phyloP scores from a whole-genome alignment of 2,329 filamentous ascomycete species.

The Arachnomyces sp. region DNA sequence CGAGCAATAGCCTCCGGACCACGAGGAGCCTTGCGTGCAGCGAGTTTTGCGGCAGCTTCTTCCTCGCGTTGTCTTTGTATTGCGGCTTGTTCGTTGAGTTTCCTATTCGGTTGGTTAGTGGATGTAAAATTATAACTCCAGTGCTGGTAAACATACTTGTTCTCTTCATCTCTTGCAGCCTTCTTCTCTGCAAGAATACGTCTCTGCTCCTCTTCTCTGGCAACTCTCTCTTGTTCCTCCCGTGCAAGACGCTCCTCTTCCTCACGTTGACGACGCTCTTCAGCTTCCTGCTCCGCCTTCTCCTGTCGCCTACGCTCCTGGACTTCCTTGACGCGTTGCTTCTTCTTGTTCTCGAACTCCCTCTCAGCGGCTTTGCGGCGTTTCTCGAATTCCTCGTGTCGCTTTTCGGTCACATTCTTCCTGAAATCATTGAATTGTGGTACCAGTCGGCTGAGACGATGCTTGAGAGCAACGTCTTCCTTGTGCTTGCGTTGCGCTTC shows the following conservation, averaged over 20 bases:
- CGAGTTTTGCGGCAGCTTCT: constrained; percentile 71
- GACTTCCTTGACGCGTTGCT: constrained; percentile 77
- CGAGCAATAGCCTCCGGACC: constrained; percentile 28
- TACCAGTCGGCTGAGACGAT: constrained; percentile 78
- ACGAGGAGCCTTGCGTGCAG: constrained; percentile 53
- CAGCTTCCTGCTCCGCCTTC: constrained; percentile 76
- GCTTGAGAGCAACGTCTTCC: constrained; percentile 86
- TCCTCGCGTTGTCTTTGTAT: constrained; percentile 76
- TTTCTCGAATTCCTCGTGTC: constrained; percentile 92
- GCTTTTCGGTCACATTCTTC: constrained; percentile 71
- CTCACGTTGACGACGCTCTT: constrained; percentile 68
- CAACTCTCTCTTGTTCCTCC: constrained; percentile 80
- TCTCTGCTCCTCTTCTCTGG: constrained; percentile 71
- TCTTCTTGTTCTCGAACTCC: constrained; percentile 88
- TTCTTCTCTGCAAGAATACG: constrained; percentile 66
- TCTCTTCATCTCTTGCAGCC: constrained; percentile 50
- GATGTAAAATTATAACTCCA: constrained; percentile 3
- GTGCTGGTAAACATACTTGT: constrained; percentile 41
- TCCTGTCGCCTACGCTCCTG: constrained; percentile 76
- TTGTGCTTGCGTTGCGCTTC: constrained; percentile 84
- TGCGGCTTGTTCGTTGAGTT: constrained; percentile 55
- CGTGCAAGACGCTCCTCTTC: constrained; percentile 73
- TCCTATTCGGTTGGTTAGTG: constrained; percentile 40
- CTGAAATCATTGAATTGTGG: constrained; percentile 79
- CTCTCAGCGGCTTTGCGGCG: constrained; percentile 84